Base-by-base conservation (phyloP, 2,329 filamentous ascomycete species). In the Corynespora cassiicola region DNA sequence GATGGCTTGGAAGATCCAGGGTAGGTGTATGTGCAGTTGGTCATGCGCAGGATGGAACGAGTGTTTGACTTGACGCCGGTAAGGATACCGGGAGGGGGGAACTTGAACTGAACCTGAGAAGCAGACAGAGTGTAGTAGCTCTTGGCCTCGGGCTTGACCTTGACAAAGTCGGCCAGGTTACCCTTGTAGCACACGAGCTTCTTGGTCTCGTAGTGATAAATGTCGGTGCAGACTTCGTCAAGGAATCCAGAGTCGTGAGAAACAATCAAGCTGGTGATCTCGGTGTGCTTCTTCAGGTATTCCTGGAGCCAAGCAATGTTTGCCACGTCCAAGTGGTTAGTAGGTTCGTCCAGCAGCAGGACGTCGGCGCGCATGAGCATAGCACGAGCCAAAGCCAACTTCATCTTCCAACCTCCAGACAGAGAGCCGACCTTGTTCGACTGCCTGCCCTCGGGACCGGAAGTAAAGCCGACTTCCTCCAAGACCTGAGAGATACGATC, bases 381-480 rank as follows among this genome's bases (percentile, higher is more conserved):
- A 50, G 94, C 94, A 61, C 94, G 84, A 35, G 94, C 94, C 69
- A 99, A 75, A 52, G 94, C 94, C 46, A 99, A 77, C 84, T 99
- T 99, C 94, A 99, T 99, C 82, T 97, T 97, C 94, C 94, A 99
- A 66, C 94, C 94, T 73, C 94, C 94, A 27, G 94, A 97, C 22
- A 99, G 75, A 14, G 92, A 96, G 56, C 94, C 94, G 42, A 99
- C 94, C 58, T 87, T 88, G 67, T 96, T 84, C 5, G 85, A 80
- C 71, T 97, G 94, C 45, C 90, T 84, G 43, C 92, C 94, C 53
- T 94, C 88, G 1, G 90, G 90, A 3, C 92, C 92, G 46, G 88
- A 73, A 15, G 88, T 95, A 74, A 99, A 99, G 27, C 95, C 95
- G 60, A 99, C 94, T 68, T 97, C 91, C 32, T 84, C 80, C 47